These are phyloP conservation scores for Pulicaria dysenterica DNA, from an alignment of 129 eudicot species.

Conservation along the genomic window DNA sequence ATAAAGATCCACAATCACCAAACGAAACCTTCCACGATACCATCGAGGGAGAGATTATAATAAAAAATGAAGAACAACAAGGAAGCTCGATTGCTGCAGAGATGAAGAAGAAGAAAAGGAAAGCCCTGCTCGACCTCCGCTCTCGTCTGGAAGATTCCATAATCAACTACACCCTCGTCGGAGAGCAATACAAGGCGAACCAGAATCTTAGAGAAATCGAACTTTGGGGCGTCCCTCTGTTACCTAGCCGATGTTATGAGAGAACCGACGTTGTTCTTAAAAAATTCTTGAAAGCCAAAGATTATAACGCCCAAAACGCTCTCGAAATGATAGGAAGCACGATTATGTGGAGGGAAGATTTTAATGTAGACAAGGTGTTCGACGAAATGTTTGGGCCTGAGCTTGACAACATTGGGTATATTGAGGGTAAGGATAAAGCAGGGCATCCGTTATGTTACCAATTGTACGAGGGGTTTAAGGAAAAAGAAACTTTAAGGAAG, in stretches of 20 bases:
- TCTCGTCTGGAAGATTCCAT: conserved; percentile 65
- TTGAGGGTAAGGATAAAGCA: conserved; percentile 48
- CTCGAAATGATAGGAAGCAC: conserved; percentile 54
- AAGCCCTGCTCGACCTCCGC: conserved; percentile 53
- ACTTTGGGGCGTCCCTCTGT: conserved; percentile 88
- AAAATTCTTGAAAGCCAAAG: conserved; percentile 75
- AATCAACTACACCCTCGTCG: conserved; percentile 35
- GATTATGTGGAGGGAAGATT: conserved; percentile 67
- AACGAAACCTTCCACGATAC: conserved; percentile 37
- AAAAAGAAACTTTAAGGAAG: conserved; percentile 35
- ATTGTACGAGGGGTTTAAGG: conserved; percentile 40
- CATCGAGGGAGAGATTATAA: conserved; percentile 24
- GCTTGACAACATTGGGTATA: conserved; percentile 38
- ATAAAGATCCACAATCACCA: conserved; percentile 32
- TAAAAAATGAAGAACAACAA: conserved; percentile 23
- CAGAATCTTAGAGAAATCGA: conserved; percentile 42
- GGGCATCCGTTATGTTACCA: conserved; percentile 70
- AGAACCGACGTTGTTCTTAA: conserved; percentile 54
- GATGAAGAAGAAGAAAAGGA: conserved; percentile 38
- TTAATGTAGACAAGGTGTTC: conserved; percentile 37
- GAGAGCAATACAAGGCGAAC: conserved; percentile 19
- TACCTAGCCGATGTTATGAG: conserved; percentile 59
- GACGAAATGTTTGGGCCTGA: conserved; percentile 47
- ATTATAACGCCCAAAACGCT: conserved; percentile 59
- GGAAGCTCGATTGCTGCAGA: conserved; percentile 27